Conservation (phyloP, 306 rosid genomes). For the Acmispon strigosus region DNA sequence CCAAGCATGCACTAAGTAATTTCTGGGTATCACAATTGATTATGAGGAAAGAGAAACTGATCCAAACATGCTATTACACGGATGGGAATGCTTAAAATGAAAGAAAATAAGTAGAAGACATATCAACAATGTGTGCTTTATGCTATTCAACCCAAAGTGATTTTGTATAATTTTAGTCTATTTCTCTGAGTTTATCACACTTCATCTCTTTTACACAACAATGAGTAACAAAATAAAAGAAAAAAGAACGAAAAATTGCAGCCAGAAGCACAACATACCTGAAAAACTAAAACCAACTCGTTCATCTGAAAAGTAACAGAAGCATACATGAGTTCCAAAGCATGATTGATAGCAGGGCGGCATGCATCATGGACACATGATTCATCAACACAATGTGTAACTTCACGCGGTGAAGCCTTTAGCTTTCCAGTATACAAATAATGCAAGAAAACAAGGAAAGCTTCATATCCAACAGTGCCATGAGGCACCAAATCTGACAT, state of each 20-base stretch:
- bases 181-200: background rate
- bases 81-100: no score
- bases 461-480: constrained; percentile 62
- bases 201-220: background rate
- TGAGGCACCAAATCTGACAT: constrained; percentile 64
- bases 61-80: no score
- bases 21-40: no score
- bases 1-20: no score
- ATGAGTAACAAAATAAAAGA: background rate
- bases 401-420: constrained; percentile 63
- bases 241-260: background rate
- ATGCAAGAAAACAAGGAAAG: constrained; percentile 64
- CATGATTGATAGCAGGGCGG: constrained; percentile 71
- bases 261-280: constrained; percentile 45
- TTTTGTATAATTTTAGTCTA: background rate
- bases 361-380: constrained; percentile 75
- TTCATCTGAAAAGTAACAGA: constrained; percentile 77
- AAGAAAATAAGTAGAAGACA: no score
- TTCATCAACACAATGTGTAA: constrained; percentile 76
- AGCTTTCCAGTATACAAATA: constrained; percentile 86
- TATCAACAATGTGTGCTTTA: no score
- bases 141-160: background rate
- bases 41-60: no score
- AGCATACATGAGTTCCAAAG: constrained; percentile 87
- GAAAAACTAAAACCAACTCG: constrained; percentile 72